Conservation (phyloP, 148 eudicot species). For the Chenopodium suecicum region DNA sequence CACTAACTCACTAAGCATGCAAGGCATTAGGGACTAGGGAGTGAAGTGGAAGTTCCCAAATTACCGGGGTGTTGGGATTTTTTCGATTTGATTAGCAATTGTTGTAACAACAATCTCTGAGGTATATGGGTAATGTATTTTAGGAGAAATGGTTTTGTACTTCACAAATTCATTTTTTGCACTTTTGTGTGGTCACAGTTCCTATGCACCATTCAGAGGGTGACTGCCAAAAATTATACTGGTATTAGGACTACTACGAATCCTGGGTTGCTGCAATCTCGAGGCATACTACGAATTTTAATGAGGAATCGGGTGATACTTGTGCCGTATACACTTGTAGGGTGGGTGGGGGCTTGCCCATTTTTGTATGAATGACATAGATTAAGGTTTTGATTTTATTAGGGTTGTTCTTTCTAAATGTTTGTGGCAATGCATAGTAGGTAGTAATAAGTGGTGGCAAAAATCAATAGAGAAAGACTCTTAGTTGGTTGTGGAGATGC, state of each 20-base stretch:
- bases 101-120: too few species aligned
- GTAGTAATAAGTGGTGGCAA: not conserved
- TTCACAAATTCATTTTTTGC: too few species aligned
- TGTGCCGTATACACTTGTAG: not conserved
- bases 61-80: not conserved
- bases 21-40: not conserved
- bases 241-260: too few species aligned
- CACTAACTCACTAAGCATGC: not conserved
- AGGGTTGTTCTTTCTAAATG: not conserved
- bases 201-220: too few species aligned
- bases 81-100: not conserved
- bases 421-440: not conserved
- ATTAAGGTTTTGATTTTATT: not conserved
- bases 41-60: not conserved
- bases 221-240: too few species aligned
- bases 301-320: not conserved
- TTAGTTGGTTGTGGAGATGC: not conserved
- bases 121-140: not conserved
- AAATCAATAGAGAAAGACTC: not conserved
- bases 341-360: too few species aligned
- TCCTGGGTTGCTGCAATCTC: not conserved
- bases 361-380: not conserved
- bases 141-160: not conserved
- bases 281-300: not conserved
- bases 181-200: too few species aligned